These are phyloP conservation scores for Raphanus sativus DNA, from an alignment of 345 rosid species.

Conservation along the genomic window DNA sequence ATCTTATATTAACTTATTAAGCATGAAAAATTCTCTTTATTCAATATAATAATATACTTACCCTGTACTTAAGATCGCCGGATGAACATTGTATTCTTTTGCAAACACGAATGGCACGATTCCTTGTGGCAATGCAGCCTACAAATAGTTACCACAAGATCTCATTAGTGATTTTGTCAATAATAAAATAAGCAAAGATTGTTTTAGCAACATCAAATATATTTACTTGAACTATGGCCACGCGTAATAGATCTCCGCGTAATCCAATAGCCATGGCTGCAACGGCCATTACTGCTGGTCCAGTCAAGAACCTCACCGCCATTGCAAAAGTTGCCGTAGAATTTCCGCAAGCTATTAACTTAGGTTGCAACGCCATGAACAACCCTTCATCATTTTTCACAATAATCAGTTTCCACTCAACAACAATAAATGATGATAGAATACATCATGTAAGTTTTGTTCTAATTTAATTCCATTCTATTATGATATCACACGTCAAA, in stretches of 20 bases:
- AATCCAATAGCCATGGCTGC: constrained; percentile 81
- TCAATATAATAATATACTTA: constrained; percentile 32
- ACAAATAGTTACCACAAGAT: not conserved
- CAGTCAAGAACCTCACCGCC: constrained; percentile 79
- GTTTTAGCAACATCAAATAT: not conserved
- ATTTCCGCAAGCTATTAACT: constrained; percentile 88
- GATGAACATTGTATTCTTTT: not conserved
- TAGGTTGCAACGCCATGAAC: constrained; percentile 98
- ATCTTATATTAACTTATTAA: not conserved
- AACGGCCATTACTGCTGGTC: constrained; percentile 93
- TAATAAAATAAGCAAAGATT: not conserved
- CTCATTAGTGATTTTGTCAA: not conserved
- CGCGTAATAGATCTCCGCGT: constrained; percentile 60
- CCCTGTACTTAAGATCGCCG: constrained; percentile 44
- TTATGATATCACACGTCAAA: not conserved
- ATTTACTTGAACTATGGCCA: constrained; percentile 89
- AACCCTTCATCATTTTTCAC: constrained; percentile 48
- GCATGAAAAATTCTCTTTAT: not conserved
- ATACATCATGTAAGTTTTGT: not conserved
- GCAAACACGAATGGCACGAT: constrained; percentile 43
- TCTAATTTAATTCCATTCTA: not conserved
- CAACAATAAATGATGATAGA: constrained; percentile 4
- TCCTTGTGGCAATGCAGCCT: constrained; percentile 89
- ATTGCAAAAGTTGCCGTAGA: constrained; percentile 69
- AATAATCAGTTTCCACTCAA: not conserved